These are phyloP conservation scores for Gossypium thurberi DNA, from an alignment of 345 rosid genomes.

Conservation along the genomic window DNA sequence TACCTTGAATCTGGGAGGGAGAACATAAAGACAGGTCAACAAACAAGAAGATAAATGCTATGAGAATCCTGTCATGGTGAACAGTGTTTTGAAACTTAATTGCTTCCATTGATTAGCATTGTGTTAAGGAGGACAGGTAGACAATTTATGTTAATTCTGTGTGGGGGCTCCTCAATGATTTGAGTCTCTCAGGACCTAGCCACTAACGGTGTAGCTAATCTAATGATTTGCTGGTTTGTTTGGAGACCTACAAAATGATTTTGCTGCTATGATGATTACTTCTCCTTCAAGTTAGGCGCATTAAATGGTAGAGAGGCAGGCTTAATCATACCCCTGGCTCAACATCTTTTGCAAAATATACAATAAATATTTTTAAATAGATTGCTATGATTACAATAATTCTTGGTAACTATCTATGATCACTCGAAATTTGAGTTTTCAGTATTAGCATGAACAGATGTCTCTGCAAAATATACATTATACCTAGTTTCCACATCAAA, in stretches of 20 bases:
- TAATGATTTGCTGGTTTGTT: neutral
- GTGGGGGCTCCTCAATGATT: constrained; percentile 23
- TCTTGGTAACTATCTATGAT: neutral
- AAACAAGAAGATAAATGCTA: constrained; percentile 15
- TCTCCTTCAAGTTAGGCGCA: neutral
- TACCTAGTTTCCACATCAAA: constrained; percentile 24
- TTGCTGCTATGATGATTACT: neutral
- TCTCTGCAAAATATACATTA: constrained; percentile 25
- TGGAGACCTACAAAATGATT: neutral
- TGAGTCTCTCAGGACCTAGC: neutral
- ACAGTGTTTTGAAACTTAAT: constrained; percentile 5
- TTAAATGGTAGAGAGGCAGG: neutral
- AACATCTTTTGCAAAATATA: neutral
- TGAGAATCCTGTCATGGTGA: constrained; percentile 12
- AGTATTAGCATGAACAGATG: constrained; percentile 5
- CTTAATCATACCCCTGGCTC: neutral
- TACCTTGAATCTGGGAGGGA: constrained; percentile 29
- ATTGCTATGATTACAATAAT: neutral
- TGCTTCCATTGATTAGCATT: neutral
- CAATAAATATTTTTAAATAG: neutral
- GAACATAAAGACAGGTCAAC: constrained; percentile 9
- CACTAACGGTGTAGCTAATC: neutral
- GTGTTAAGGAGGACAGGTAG: neutral
- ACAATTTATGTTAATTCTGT: constrained; percentile 4
- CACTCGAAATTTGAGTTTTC: neutral